A percentile compares a stretch with the other conserved stretches of the same genome.
Conservation (phyloP, 352 stramenopile species). For the Elongisporangium senticosum region DNA sequence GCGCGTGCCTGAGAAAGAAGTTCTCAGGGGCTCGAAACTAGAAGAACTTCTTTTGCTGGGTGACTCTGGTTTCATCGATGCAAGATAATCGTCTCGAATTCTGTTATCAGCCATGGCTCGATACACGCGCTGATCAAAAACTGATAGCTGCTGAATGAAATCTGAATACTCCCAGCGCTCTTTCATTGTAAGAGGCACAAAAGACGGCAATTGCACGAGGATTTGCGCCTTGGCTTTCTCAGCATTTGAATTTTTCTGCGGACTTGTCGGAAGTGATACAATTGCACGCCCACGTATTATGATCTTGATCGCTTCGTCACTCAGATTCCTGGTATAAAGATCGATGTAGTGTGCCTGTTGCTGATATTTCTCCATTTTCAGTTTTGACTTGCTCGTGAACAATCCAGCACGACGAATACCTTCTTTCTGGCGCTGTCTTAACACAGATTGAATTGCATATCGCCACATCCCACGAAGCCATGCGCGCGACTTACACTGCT, state of each 20-base stretch:
- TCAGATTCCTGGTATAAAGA: slow-evolving; percentile 55
- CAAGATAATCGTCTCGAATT: slow-evolving; percentile 32
- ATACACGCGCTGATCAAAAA: slow-evolving; percentile 45
- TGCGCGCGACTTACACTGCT: slow-evolving; percentile 24
- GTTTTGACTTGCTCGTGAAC: slow-evolving; percentile 4
- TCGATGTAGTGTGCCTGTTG: slow-evolving; percentile 37
- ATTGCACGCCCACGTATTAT: slow-evolving; percentile 31
- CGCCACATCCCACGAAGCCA: slow-evolving; percentile 72
- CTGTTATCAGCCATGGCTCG: slow-evolving; percentile 31
- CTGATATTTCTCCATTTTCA: slow-evolving; percentile 11
- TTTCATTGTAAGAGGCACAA: slow-evolving; percentile 26
- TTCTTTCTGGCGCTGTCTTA: slow-evolving; percentile 22
- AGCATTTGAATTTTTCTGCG: not conserved
- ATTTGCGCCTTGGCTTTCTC: slow-evolving; percentile 4
- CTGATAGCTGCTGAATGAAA: slow-evolving; percentile 34
- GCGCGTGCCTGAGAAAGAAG: not conserved
- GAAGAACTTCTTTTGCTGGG: not conserved
- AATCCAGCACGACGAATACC: slow-evolving; percentile 13
- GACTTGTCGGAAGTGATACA: slow-evolving; percentile 7
- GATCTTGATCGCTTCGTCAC: slow-evolving; percentile 29
- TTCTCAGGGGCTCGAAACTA: not conserved
- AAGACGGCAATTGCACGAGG: slow-evolving; percentile 15
- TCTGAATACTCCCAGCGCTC: slow-evolving; percentile 71
- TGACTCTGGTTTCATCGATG: not conserved
- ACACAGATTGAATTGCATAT: slow-evolving; percentile 47